A percentile compares a stretch with the other conserved stretches of the same genome.
Evolutionary conservation across 176 grass and related monocot genomes (phyloP).

Genomic region (Puccinellia tenuiflora): DNA sequence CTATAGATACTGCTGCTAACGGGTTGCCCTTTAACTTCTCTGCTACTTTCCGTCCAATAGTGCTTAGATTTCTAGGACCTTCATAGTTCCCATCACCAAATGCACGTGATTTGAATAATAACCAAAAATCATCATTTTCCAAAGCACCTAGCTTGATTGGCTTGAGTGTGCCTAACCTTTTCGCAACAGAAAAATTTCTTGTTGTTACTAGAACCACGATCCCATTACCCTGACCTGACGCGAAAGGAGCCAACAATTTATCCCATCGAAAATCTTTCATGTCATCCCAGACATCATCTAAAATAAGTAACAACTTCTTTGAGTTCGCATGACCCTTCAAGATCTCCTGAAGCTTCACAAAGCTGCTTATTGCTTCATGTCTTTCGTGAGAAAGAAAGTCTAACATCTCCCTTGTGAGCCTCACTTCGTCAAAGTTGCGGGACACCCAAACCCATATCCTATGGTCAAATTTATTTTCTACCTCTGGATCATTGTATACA

Average conservation of each 20-base stretch:
- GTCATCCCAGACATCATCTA: constrained; percentile 27
- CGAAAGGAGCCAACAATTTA: not conserved
- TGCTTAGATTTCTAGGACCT: not conserved
- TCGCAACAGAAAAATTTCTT: not conserved
- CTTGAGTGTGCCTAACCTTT: not conserved
- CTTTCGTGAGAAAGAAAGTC: not conserved
- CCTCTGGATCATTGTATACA: not conserved
- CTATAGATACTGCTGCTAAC: constrained; percentile 19
- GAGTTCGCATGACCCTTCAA: not conserved
- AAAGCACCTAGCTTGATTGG: not conserved
- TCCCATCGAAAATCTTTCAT: not conserved
- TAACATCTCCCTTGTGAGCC: not conserved
- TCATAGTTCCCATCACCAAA: not conserved
- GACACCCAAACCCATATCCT: not conserved
- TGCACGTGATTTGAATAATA: not conserved
- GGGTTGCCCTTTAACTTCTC: not conserved
- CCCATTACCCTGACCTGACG: not conserved
- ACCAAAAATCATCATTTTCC: not conserved
- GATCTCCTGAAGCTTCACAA: not conserved
- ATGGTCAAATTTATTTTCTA: not conserved
- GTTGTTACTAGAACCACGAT: constrained; percentile 20
- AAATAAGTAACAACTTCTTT: not conserved
- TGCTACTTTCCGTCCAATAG: not conserved
- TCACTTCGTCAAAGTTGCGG: not conserved
- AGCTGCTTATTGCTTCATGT: not conserved